phyloP scores from a whole-genome alignment of 345 rosid genomes.

The Conringia planisiliqua region DNA sequence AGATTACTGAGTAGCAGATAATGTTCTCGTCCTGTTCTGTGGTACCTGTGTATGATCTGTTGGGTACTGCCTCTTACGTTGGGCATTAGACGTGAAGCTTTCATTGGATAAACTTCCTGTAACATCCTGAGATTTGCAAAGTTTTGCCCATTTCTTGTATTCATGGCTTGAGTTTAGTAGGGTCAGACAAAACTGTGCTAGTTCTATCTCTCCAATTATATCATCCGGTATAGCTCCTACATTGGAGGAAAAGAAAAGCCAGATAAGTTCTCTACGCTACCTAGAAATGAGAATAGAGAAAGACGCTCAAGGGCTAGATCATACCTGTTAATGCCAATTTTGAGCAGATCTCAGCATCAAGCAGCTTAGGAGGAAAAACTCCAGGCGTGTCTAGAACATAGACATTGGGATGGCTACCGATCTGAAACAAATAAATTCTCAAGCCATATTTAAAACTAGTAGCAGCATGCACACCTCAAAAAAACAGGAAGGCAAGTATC shows the following conservation, averaged over 20 bases:
- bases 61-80: constrained; percentile 44
- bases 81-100: constrained; percentile 8
- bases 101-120: constrained; percentile 21
- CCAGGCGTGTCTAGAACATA: constrained; percentile 87
- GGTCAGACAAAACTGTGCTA: constrained; percentile 56
- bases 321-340: constrained; percentile 83
- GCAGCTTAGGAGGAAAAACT: constrained; percentile 55
- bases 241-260: neutral
- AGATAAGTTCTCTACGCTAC: neutral
- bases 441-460: neutral
- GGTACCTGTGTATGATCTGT: constrained; percentile 82
- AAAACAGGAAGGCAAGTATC: neutral
- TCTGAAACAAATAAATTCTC: constrained; percentile 36
- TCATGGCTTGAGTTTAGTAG: constrained; percentile 53
- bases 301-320: neutral
- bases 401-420: constrained; percentile 77
- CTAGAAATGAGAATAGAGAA: neutral
- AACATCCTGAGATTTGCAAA: constrained; percentile 27
- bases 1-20: neutral
- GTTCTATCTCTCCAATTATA: constrained; percentile 50
- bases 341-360: constrained; percentile 55
- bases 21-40: neutral
- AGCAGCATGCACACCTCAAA: neutral
- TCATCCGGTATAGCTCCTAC: constrained; percentile 63
- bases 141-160: constrained; percentile 67